Evolutionary conservation across 1,284 basidiomycete genomes (phyloP), one percentile per base, ranked within the genome.

Genomic region (Cryptococcus sp.): DNA sequence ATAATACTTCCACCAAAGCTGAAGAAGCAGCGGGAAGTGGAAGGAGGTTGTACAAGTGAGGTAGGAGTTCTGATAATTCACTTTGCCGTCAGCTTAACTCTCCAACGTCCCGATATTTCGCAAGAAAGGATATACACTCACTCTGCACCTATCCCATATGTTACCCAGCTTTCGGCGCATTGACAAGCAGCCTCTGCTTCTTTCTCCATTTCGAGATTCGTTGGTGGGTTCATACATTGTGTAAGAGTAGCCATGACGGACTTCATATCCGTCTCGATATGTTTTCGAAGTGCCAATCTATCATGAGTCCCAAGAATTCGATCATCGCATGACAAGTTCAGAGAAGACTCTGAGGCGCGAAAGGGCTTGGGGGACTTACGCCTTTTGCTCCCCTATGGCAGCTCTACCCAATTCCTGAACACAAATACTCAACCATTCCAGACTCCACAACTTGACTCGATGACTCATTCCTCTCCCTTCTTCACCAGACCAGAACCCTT

Each of bases 151-250:
- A 91, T 74, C 43, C 82, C 79, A 60, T 75, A 78, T 2, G 78
- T 73, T 62, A 91, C 82, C 91, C 90, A 93, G 2, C 86, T 83
- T 67, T 88, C 84, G 0, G 91, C 76, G 66, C 88, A 91, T 58
- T 81, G 83, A 52, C 91, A 78, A 0, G 87, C 87, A 0, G 87
- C 82, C 22, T 80, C 78, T 2, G 86, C 77, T 49, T 89, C 82
- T 10, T 73, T 73, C n/a, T 74, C 59, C 4, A 72, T 63, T 58
- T 74, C 55, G 5, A 60, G 56, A 5, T 51, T 52, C 2, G 37
- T 37, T 24, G 60, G 60, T 9, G 55, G 46, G 4, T 75, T 74
- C 45, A 85, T 79, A 10, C 80, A 79, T 4, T 78, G 72, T 2
- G 78, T 79, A 44, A 91, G 80, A 2, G 84, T 83, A 54, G 82